Percentiles rank a stretch among this genome's conserved stretches.
Conservation (phyloP, 352 stramenopile genomes). For the Pythium coloratum region DNA sequence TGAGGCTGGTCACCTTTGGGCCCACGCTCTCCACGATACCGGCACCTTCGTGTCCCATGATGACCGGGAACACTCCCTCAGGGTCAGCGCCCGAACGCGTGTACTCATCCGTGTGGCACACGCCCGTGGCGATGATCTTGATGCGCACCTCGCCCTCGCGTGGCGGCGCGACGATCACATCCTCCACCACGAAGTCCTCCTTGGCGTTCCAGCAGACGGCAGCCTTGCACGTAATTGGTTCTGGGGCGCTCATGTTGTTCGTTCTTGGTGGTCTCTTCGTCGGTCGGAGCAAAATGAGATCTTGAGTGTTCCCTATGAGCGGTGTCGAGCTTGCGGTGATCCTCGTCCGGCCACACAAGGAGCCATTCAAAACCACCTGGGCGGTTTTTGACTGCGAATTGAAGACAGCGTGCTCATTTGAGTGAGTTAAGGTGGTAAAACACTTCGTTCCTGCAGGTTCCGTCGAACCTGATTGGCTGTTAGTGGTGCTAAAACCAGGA, state of each 20-base stretch:
- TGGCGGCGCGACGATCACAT: slow-evolving; percentile 72
- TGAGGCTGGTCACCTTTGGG: slow-evolving; percentile 69
- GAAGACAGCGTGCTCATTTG: too few species aligned
- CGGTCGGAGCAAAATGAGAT: neutral
- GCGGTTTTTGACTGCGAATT: neutral
- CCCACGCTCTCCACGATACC: slow-evolving; percentile 85
- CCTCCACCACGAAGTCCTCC: slow-evolving; percentile 79
- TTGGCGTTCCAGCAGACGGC: slow-evolving; percentile 88
- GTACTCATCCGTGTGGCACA: slow-evolving; percentile 90
- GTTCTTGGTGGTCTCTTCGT: slow-evolving; percentile 6
- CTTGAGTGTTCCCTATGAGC: neutral
- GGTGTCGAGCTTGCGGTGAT: neutral
- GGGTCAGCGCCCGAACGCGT: slow-evolving; percentile 77
- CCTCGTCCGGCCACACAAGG: slow-evolving; percentile 3
- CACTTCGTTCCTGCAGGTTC: too few species aligned
- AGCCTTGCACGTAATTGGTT: slow-evolving; percentile 89
- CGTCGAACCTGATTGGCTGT: too few species aligned
- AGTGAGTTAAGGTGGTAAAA: too few species aligned
- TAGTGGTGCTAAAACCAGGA: too few species aligned
- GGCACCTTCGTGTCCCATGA: slow-evolving; percentile 86
- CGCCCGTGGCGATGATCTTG: slow-evolving; percentile 80
- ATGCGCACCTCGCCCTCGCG: slow-evolving; percentile 76
- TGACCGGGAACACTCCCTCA: slow-evolving; percentile 84
- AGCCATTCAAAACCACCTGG: neutral
- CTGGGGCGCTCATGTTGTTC: slow-evolving; percentile 43